phyloP scores from a whole-genome alignment of 2,329 filamentous ascomycete species.

The Knufia fluminis region DNA sequence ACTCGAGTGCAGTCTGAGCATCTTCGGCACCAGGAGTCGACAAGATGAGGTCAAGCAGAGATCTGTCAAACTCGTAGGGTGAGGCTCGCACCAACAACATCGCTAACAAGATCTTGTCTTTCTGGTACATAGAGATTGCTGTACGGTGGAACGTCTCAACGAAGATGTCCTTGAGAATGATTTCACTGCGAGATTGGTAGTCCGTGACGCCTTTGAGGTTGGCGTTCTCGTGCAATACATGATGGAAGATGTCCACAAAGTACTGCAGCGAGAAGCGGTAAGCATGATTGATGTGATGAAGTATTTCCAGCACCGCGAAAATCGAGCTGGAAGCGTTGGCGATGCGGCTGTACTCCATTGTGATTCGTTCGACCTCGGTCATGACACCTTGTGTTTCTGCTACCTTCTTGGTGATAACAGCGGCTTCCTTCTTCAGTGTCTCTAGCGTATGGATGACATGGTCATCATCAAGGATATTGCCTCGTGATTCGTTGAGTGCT shows the following conservation, averaged over 20 bases:
- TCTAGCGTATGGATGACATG: constrained; percentile 96
- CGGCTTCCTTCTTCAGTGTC: constrained; percentile 94
- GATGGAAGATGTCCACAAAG: constrained; percentile 95
- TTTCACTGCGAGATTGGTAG: constrained; percentile 70
- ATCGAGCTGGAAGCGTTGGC: constrained; percentile 93
- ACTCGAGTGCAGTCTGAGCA: constrained; percentile 59
- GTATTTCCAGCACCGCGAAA: constrained; percentile 90
- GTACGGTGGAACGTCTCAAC: constrained; percentile 86
- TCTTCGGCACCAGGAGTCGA: constrained; percentile 66
- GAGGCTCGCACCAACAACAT: constrained; percentile 92
- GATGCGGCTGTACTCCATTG: constrained; percentile 85
- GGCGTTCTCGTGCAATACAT: constrained; percentile 73
- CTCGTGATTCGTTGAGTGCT: constrained; percentile 91
- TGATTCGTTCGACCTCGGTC: constrained; percentile 94
- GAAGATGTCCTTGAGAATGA: constrained; percentile 87
- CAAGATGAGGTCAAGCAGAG: constrained; percentile 74
- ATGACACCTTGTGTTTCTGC: constrained; percentile 95
- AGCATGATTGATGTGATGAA: constrained; percentile 97
- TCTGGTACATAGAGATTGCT: constrained; percentile 84
- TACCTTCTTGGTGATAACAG: constrained; percentile 93
- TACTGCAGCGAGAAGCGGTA: constrained; percentile 99
- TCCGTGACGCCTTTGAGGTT: constrained; percentile 61
- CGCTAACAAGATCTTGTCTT: constrained; percentile 85
- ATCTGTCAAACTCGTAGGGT: constrained; percentile 92
- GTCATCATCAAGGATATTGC: constrained; percentile 97